Percentiles rank a stretch among this genome's conserved stretches.
phyloP scores from a whole-genome alignment of 768 basidiomycete genomes.

The Kwoniella shandongensis region DNA sequence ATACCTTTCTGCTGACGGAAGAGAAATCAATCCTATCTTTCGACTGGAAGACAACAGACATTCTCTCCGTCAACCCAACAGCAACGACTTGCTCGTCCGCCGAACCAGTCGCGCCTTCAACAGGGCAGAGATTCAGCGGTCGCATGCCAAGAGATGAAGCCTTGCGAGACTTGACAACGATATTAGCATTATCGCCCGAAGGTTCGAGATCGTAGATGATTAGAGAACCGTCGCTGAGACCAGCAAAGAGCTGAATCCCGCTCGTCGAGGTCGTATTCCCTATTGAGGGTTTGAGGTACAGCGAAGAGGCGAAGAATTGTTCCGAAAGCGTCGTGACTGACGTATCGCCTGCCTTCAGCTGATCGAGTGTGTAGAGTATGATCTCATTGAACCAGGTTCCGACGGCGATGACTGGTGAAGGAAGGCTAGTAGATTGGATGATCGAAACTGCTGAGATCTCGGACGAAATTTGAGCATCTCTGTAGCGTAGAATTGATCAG shows the following conservation, averaged over 20 bases:
- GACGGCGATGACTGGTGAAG: constrained; percentile 30
- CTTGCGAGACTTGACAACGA: constrained; percentile 28
- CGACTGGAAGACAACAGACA: constrained; percentile 45
- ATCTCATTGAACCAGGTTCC: constrained; percentile 42
- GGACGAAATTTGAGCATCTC: neutral
- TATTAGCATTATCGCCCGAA: constrained; percentile 11
- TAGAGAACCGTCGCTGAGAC: constrained; percentile 45
- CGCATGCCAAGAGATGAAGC: constrained; percentile 37
- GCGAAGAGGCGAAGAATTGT: constrained; percentile 22
- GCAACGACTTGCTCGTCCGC: constrained; percentile 34
- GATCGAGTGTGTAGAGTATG: constrained; percentile 32
- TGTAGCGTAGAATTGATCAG: neutral
- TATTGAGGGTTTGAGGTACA: constrained; percentile 18
- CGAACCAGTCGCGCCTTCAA: constrained; percentile 5
- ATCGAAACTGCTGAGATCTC: constrained; percentile 26
- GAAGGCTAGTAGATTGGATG: neutral
- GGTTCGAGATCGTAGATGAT: constrained; percentile 34
- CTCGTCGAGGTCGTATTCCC: constrained; percentile 6
- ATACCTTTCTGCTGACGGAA: constrained; percentile 41
- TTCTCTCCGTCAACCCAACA: constrained; percentile 42
- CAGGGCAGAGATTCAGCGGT: constrained; percentile 32
- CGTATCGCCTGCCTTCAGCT: constrained; percentile 11
- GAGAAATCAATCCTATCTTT: constrained; percentile 45
- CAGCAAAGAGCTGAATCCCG: constrained; percentile 39
- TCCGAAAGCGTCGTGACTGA: constrained; percentile 19